These are phyloP conservation scores for Suhomyces bolitotheri DNA, from an alignment of 1,139 yeast genomes.

Conservation along the genomic window DNA sequence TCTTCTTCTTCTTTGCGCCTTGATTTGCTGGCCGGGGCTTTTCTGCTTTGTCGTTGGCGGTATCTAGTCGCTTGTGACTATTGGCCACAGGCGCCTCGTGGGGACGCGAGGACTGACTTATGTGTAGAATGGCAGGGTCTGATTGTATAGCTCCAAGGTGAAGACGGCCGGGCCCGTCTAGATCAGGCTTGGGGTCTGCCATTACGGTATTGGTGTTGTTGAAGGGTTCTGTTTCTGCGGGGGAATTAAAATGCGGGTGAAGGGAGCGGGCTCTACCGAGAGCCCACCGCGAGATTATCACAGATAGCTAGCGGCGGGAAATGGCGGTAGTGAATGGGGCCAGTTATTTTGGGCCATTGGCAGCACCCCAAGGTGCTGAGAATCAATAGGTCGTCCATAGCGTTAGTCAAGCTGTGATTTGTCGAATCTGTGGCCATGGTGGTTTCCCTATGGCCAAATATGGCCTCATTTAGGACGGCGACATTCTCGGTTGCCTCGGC, in stretches of 20 bases:
- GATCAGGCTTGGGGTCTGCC: constrained; percentile 1
- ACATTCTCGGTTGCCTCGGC: too few species aligned
- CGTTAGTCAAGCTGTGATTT: too few species aligned
- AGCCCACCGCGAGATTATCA: background rate
- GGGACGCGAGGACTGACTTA: background rate
- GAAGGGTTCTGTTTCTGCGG: constrained; percentile 1
- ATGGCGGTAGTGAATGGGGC: too few species aligned
- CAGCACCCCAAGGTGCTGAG: too few species aligned
- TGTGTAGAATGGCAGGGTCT: too few species aligned
- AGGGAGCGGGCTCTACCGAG: background rate
- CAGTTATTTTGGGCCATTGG: too few species aligned
- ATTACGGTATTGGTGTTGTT: constrained; percentile 1
- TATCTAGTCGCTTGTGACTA: background rate
- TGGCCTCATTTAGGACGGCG: too few species aligned
- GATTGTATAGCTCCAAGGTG: too few species aligned
- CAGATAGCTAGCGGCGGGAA: too few species aligned
- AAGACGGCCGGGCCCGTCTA: background rate
- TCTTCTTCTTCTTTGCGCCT: constrained; percentile 8
- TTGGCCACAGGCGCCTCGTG: background rate
- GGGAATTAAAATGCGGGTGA: background rate
- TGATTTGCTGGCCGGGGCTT: background rate
- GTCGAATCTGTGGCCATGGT: too few species aligned
- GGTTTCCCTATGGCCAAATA: too few species aligned
- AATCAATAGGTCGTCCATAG: too few species aligned
- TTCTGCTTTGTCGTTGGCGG: background rate